Conservation (phyloP, 2,329 filamentous ascomycete species). For the Allantophomopsis cytisporea region DNA sequence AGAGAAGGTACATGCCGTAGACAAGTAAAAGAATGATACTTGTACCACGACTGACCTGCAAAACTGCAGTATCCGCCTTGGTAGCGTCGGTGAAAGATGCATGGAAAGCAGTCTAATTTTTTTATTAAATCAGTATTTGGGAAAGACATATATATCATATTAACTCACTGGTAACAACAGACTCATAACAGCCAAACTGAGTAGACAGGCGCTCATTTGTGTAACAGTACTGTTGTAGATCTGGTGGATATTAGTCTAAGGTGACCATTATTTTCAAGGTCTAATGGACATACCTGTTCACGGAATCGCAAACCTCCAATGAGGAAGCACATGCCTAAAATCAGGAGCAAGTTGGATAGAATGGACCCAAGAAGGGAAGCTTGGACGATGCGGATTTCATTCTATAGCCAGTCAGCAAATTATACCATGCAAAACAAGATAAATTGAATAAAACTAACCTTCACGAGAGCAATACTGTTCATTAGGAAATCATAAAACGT, state of each 20-base stretch:
- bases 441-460: slow-evolving; percentile 26
- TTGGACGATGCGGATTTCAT: slow-evolving; percentile 84
- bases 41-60: slow-evolving; percentile 80
- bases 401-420: slow-evolving; percentile 24
- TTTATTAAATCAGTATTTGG: not conserved
- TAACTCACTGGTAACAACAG: slow-evolving; percentile 59
- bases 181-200: slow-evolving; percentile 84
- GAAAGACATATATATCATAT: not conserved
- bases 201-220: slow-evolving; percentile 87
- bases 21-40: slow-evolving; percentile 74
- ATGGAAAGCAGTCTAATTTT: slow-evolving; percentile 70
- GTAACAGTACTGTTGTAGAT: slow-evolving; percentile 93
- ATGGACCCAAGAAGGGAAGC: slow-evolving; percentile 84
- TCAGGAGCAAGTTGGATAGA: slow-evolving; percentile 74
- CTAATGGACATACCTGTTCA: slow-evolving; percentile 50
- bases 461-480: slow-evolving; percentile 59
- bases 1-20: slow-evolving; percentile 72
- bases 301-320: slow-evolving; percentile 74
- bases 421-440: not conserved
- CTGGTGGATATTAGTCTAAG: slow-evolving; percentile 21
- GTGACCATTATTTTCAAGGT: not conserved
- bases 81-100: slow-evolving; percentile 53
- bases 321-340: slow-evolving; percentile 85
- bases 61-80: slow-evolving; percentile 53
- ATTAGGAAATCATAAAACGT: slow-evolving; percentile 16